phyloP scores from a whole-genome alignment of 441 rosid species.

The Macaranga tanarius region DNA sequence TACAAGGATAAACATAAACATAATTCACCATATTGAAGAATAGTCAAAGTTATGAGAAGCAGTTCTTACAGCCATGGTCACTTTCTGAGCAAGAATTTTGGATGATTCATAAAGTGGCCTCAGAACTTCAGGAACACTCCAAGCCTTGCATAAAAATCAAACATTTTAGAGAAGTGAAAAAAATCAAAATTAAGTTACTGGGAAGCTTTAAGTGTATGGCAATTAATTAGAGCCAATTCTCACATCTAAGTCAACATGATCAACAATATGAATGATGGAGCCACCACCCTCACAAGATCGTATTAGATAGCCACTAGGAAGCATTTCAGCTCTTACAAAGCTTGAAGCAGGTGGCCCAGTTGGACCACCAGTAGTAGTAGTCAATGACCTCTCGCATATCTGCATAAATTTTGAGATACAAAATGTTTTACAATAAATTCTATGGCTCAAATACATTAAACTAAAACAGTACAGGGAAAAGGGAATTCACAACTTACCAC shows the following conservation, averaged over 20 bases:
- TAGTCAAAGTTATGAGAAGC: neutral
- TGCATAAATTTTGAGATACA: conserved; percentile 24
- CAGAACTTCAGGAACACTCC: conserved; percentile 95
- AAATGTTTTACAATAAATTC: neutral
- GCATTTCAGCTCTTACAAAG: conserved; percentile 88
- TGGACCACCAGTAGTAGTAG: conserved; percentile 84
- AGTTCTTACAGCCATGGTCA: conserved; percentile 75
- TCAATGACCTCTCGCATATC: conserved; percentile 93
- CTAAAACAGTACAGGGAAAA: neutral
- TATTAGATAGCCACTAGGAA: conserved; percentile 87
- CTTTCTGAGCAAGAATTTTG: conserved; percentile 87
- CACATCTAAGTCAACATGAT: conserved; percentile 91
- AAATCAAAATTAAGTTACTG: conserved; percentile 8
- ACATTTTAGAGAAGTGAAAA: neutral
- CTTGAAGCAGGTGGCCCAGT: conserved; percentile 64
- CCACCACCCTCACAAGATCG: conserved; percentile 98
- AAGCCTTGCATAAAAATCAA: conserved; percentile 46
- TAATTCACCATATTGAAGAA: neutral
- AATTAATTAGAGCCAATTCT: conserved; percentile 25
- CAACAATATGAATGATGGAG: conserved; percentile 91
- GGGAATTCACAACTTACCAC: conserved; percentile 45
- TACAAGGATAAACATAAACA: conserved; percentile 4
- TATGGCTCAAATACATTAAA: neutral
- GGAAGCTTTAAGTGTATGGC: neutral
- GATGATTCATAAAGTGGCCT: conserved; percentile 93